Evolutionary conservation across 495 filamentous ascomycete genomes (phyloP).

Genomic region (Podospora anserina): DNA sequence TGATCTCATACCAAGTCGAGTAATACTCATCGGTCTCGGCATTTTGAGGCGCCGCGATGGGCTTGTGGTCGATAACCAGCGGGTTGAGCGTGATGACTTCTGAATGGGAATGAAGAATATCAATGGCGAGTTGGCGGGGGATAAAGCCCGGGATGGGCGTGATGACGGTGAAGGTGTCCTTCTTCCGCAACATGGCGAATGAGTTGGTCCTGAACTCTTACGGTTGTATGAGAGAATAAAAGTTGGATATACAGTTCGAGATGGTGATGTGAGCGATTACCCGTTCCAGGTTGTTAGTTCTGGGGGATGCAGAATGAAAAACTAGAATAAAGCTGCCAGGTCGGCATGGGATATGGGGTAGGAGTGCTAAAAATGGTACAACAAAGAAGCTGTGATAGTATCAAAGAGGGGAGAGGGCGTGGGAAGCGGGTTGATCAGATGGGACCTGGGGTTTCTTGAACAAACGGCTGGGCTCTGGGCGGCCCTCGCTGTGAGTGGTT

Average conservation of each 20-base stretch:
- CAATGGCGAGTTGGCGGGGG: conserved; percentile 46
- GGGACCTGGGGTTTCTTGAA: not conserved
- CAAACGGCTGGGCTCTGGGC: not conserved
- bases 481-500: not conserved
- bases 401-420: not conserved
- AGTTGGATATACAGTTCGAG: not conserved
- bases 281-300: not conserved
- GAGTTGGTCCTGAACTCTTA: not conserved
- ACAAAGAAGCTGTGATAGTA: not conserved
- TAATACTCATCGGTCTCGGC: conserved; percentile 67
- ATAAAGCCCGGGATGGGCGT: conserved; percentile 50
- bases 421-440: not conserved
- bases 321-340: not conserved
- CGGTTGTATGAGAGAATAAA: not conserved
- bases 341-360: not conserved
- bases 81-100: conserved; percentile 77
- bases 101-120: conserved; percentile 53
- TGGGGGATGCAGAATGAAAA: not conserved
- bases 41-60: conserved; percentile 60
- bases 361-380: conserved; percentile 1
- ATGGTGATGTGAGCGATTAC: not conserved
- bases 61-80: conserved; percentile 62
- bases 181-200: conserved; percentile 46
- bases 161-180: conserved; percentile 47
- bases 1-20: conserved; percentile 66